phyloP scores from a whole-genome alignment of 495 filamentous ascomycete genomes.

The Amphirosellinia nigrospora region DNA sequence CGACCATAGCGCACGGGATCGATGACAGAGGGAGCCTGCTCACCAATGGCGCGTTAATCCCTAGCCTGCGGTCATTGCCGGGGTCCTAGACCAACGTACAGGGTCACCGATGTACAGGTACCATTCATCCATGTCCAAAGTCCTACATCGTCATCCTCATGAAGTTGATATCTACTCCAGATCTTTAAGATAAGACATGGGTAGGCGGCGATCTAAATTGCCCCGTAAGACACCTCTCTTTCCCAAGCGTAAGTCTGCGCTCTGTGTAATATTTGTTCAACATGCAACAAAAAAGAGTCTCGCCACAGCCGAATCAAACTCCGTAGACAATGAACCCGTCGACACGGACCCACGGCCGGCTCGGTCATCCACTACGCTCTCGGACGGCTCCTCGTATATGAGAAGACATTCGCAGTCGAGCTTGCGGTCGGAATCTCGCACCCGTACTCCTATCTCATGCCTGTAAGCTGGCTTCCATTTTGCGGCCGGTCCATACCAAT shows the following conservation, averaged over 20 bases:
- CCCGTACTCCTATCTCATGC: conserved; percentile 36
- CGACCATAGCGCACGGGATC: conserved; percentile 36
- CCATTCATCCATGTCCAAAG: conserved; percentile 39
- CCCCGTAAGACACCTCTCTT: conserved; percentile 35
- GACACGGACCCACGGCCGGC: conserved; percentile 37
- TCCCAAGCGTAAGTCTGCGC: conserved; percentile 35
- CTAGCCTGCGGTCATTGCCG: conserved; percentile 41
- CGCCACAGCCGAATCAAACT: conserved; percentile 35
- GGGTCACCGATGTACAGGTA: conserved; percentile 37
- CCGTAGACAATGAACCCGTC: conserved; percentile 31
- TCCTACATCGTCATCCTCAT: conserved; percentile 44
- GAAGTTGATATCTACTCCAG: conserved; percentile 39
- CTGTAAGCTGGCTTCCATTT: conserved; percentile 33
- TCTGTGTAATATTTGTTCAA: conserved; percentile 23
- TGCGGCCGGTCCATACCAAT: conserved; percentile 3
- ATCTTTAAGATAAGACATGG: conserved; percentile 44
- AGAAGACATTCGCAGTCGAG: conserved; percentile 36
- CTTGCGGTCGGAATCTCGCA: conserved; percentile 30
- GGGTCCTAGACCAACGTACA: conserved; percentile 40
- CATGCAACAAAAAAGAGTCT: conserved; percentile 38
- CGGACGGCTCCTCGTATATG: conserved; percentile 24
- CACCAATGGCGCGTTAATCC: conserved; percentile 38
- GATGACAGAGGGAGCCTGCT: conserved; percentile 40
- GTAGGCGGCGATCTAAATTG: conserved; percentile 39
- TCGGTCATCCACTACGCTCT: conserved; percentile 27